These are phyloP conservation scores for Russula virescens DNA, from an alignment of 768 basidiomycete species.

Conservation along the genomic window DNA sequence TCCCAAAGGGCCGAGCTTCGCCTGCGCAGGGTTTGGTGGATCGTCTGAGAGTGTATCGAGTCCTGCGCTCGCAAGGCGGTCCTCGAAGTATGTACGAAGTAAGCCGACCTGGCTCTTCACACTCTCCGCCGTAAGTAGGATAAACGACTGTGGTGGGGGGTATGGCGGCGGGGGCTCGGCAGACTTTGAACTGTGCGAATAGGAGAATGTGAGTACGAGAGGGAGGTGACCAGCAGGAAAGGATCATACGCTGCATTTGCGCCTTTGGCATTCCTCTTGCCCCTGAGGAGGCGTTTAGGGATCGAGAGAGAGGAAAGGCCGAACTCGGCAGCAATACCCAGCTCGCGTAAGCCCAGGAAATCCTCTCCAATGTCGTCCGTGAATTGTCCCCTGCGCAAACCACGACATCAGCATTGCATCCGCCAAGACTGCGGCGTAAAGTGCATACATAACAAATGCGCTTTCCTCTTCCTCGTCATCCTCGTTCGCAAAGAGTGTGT, in stretches of 20 bases:
- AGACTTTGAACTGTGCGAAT: slow-evolving; percentile 46
- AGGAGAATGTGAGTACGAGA: neutral
- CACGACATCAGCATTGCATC: slow-evolving; percentile 8
- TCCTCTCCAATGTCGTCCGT: slow-evolving; percentile 87
- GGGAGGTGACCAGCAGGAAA: neutral
- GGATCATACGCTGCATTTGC: slow-evolving; percentile 44
- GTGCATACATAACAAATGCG: slow-evolving; percentile 56
- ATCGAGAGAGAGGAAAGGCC: slow-evolving; percentile 72
- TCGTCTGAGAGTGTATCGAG: slow-evolving; percentile 58
- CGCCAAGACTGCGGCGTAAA: neutral
- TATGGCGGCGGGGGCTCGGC: slow-evolving; percentile 76
- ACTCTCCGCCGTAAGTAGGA: slow-evolving; percentile 59
- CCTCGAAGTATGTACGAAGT: slow-evolving; percentile 68
- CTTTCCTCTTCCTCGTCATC: slow-evolving; percentile 61
- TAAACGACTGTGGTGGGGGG: slow-evolving; percentile 77
- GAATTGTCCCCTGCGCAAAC: slow-evolving; percentile 63
- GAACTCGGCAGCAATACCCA: slow-evolving; percentile 84
- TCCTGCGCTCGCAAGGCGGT: slow-evolving; percentile 39
- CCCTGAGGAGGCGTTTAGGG: slow-evolving; percentile 72
- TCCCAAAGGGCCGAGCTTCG: slow-evolving; percentile 75
- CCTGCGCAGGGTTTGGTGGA: slow-evolving; percentile 46
- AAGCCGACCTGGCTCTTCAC: slow-evolving; percentile 81
- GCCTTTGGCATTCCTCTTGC: slow-evolving; percentile 35
- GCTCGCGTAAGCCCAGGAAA: slow-evolving; percentile 81
- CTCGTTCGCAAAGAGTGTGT: slow-evolving; percentile 48